Evolutionary conservation across 192 early-diverging fungal genomes (phyloP).

Genomic region (Phycomyces nitens): DNA sequence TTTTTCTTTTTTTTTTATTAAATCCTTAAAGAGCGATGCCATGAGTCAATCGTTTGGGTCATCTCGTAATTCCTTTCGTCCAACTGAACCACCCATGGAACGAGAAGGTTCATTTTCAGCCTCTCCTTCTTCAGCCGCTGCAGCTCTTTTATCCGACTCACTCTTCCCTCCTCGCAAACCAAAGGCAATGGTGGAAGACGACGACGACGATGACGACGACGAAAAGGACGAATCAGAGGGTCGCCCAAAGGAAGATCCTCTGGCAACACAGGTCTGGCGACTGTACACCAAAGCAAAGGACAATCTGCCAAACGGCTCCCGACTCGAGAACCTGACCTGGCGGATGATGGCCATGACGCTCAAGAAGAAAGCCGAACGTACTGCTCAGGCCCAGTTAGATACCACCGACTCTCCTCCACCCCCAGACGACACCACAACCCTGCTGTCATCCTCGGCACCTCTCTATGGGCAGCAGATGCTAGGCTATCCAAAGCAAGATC

Average conservation of each 20-base stretch:
- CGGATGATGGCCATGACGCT: conserved; percentile 74
- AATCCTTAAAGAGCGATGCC: background rate
- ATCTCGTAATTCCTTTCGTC: background rate
- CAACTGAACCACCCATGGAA: background rate
- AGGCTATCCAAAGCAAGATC: conserved; percentile 1
- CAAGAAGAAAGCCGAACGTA: conserved; percentile 33
- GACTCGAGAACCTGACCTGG: conserved; percentile 87
- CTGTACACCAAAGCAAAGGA: conserved; percentile 82
- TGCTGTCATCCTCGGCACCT: conserved; percentile 38
- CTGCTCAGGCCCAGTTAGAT: background rate
- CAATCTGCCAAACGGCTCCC: conserved; percentile 67
- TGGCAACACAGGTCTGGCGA: conserved; percentile 65
- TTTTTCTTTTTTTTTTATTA: background rate
- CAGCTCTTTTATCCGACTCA: conserved; percentile 29
- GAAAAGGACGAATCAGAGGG: conserved; percentile 31
- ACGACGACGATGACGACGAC: conserved; percentile 18
- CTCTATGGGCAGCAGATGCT: conserved; percentile 18
- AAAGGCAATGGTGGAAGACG: background rate
- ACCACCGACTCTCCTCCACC: conserved; percentile 18
- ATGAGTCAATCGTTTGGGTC: background rate
- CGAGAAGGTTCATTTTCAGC: background rate
- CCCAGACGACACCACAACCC: conserved; percentile 27
- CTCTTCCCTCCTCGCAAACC: conserved; percentile 34
- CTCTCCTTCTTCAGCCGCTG: conserved; percentile 27
- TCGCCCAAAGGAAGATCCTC: conserved; percentile 45